phyloP scores from a whole-genome alignment of 768 basidiomycete genomes.

The Phanerodontia chrysosporium region DNA sequence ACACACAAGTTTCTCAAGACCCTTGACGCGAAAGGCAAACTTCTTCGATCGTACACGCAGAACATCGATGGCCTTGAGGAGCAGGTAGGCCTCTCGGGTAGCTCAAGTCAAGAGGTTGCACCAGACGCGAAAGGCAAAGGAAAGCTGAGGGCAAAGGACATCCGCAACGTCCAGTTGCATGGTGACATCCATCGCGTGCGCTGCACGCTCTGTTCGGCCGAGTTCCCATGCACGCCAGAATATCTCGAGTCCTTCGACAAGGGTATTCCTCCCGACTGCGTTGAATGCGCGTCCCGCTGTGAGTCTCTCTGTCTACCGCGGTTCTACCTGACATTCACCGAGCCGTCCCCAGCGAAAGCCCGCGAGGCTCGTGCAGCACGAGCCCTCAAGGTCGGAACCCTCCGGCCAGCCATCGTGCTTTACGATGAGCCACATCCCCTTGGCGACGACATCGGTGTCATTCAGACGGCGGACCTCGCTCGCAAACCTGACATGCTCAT shows the following conservation, averaged over 20 bases:
- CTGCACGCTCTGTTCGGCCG: conserved; percentile 79
- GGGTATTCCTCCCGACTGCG: conserved; percentile 80
- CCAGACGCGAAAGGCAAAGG: conserved; percentile 61
- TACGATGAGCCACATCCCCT: conserved; percentile 93
- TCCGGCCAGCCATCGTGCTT: conserved; percentile 90
- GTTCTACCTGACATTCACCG: conserved; percentile 1
- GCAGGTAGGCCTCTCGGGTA: conserved; percentile 68
- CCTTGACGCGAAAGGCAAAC: conserved; percentile 77
- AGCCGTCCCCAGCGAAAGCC: conserved; percentile 49
- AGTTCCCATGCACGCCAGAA: conserved; percentile 63
- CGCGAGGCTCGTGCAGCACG: conserved; percentile 83
- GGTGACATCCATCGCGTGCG: conserved; percentile 91
- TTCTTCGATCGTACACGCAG: conserved; percentile 92
- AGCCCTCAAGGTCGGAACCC: conserved; percentile 71
- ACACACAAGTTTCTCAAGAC: conserved; percentile 89
- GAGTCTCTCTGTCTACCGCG: conserved; percentile 30
- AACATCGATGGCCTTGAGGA: conserved; percentile 97
- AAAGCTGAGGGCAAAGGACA: conserved; percentile 63
- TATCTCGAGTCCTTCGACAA: conserved; percentile 60
- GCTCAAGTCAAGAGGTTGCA: conserved; percentile 49
- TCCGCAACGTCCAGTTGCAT: conserved; percentile 90
- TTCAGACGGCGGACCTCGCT: conserved; percentile 71
- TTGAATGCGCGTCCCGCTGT: conserved; percentile 82
- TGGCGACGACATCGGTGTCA: conserved; percentile 85
- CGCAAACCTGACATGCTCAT: conserved; percentile 89